Evolutionary conservation across 2,329 filamentous ascomycete species (phyloP).

Genomic region (Graphiopsis chlorocephala): DNA sequence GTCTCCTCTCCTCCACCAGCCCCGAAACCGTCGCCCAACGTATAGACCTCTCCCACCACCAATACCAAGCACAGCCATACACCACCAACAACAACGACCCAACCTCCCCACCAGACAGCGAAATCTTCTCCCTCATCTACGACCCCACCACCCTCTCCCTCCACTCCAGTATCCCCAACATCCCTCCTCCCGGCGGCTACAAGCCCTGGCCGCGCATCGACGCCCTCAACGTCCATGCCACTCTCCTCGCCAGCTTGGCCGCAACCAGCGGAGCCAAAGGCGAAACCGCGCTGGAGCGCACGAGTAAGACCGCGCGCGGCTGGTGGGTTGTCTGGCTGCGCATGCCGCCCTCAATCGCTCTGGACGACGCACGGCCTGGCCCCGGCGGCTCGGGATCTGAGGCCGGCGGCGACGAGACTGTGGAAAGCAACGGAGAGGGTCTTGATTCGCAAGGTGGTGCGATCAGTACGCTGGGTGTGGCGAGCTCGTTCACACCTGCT

Average conservation of each 20-base stretch:
- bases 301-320: slow-evolving; percentile 60
- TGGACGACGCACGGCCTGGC: not conserved
- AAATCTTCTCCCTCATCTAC: slow-evolving; percentile 60
- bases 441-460: slow-evolving; percentile 1
- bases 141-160: slow-evolving; percentile 58
- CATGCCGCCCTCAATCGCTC: slow-evolving; percentile 36
- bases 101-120: slow-evolving; percentile 36
- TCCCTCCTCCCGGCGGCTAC: slow-evolving; percentile 52
- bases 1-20: slow-evolving; percentile 43
- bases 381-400: not conserved
- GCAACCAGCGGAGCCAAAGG: slow-evolving; percentile 46
- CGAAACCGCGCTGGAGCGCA: slow-evolving; percentile 54
- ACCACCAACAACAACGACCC: slow-evolving; percentile 22
- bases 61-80: not conserved
- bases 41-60: slow-evolving; percentile 34
- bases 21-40: slow-evolving; percentile 42
- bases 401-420: not conserved
- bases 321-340: slow-evolving; percentile 69
- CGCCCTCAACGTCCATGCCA: slow-evolving; percentile 60
- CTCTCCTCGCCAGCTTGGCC: slow-evolving; percentile 56
- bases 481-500: not conserved
- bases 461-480: slow-evolving; percentile 8
- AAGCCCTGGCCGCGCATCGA: slow-evolving; percentile 54
- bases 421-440: not conserved
- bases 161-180: slow-evolving; percentile 62